phyloP scores from a whole-genome alignment of 768 basidiomycete genomes.

The Lentinula sp. region DNA sequence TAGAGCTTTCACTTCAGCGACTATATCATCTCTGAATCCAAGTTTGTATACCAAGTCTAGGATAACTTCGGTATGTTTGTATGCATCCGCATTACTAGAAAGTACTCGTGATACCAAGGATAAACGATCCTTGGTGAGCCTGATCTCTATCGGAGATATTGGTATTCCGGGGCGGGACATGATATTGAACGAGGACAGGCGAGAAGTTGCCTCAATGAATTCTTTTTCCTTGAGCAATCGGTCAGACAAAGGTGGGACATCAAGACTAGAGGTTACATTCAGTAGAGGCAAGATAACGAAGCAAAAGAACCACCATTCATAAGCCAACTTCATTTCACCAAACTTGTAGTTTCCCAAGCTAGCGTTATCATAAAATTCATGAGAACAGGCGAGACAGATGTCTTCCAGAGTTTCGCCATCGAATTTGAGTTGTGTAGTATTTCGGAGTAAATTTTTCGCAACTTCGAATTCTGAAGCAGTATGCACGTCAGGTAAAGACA shows the following conservation, averaged over 20 bases:
- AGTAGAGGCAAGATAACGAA: conserved; percentile 5
- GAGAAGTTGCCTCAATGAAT: conserved; percentile 97
- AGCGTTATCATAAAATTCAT: conserved; percentile 95
- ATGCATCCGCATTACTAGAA: conserved; percentile 78
- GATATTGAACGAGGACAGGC: conserved; percentile 89
- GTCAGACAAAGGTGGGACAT: conserved; percentile 63
- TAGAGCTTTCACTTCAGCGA: conserved; percentile 76
- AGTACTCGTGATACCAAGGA: conserved; percentile 84
- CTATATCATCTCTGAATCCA: conserved; percentile 64
- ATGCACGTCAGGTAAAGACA: neutral
- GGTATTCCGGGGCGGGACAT: conserved; percentile 66
- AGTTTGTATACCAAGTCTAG: conserved; percentile 88
- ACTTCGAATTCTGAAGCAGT: conserved; percentile 53
- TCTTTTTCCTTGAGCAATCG: conserved; percentile 66
- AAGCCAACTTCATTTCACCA: conserved; percentile 95
- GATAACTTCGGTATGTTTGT: conserved; percentile 88
- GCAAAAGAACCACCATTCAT: conserved; percentile 68
- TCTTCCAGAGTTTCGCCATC: conserved; percentile 54
- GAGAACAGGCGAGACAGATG: conserved; percentile 73
- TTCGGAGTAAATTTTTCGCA: conserved; percentile 54
- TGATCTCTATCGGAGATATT: conserved; percentile 89
- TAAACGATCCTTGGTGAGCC: conserved; percentile 84
- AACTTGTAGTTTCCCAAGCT: conserved; percentile 85
- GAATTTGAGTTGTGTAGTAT: conserved; percentile 38
- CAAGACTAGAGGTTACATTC: conserved; percentile 44